Evolutionary conservation across 306 rosid genomes (phyloP).

Genomic region (Rosa persica): DNA sequence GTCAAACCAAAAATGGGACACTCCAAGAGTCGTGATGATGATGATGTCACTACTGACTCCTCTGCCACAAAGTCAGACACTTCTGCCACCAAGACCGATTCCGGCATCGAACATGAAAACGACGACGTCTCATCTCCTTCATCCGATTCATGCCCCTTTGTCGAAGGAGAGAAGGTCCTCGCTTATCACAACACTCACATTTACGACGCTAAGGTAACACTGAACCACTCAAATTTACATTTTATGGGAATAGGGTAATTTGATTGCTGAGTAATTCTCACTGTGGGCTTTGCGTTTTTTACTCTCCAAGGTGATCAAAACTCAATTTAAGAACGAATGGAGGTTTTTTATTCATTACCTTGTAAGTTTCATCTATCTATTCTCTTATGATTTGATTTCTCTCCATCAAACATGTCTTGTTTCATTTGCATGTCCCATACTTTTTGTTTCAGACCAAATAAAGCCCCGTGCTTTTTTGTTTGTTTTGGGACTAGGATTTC

Average conservation of each 20-base stretch:
- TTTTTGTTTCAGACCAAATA: neutral
- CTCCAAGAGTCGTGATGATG: constrained; percentile 31
- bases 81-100: constrained; percentile 35
- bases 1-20: constrained; percentile 42
- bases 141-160: constrained; percentile 45
- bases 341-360: constrained; percentile 64
- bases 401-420: neutral
- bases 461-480: neutral
- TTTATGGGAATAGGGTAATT: neutral
- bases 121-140: constrained; percentile 23
- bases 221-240: neutral
- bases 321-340: constrained; percentile 42
- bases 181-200: constrained; percentile 41
- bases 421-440: neutral
- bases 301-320: constrained; percentile 47
- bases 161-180: constrained; percentile 57
- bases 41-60: constrained; percentile 24
- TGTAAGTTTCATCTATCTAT: constrained; percentile 36
- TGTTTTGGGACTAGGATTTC: neutral
- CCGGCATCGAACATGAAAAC: constrained; percentile 30
- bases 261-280: constrained; percentile 4
- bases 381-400: constrained; percentile 1
- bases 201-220: constrained; percentile 70
- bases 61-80: constrained; percentile 39
- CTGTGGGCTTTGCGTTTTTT: constrained; percentile 10